phyloP scores from a whole-genome alignment of 1,284 basidiomycete genomes.

The Athelia psychrophila region DNA sequence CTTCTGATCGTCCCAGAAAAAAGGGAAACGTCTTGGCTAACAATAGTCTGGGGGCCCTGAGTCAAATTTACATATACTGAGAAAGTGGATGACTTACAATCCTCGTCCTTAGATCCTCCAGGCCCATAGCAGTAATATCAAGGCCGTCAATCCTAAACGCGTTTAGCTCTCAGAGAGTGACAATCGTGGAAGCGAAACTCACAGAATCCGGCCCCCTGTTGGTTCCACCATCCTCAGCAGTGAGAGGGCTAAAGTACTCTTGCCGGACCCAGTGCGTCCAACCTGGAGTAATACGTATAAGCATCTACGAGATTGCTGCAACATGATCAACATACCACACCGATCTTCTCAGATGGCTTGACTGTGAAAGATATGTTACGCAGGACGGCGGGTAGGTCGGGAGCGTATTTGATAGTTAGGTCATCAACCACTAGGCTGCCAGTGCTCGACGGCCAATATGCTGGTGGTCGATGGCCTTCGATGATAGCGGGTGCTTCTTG shows the following conservation, averaged over 20 bases:
- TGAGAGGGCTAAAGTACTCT: slow-evolving; percentile 74
- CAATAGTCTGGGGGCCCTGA: slow-evolving; percentile 53
- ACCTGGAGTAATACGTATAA: slow-evolving; percentile 35
- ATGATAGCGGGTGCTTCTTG: slow-evolving; percentile 77
- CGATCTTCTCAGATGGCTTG: slow-evolving; percentile 75
- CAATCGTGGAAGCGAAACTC: slow-evolving; percentile 15
- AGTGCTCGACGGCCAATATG: slow-evolving; percentile 73
- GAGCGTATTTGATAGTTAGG: slow-evolving; percentile 71
- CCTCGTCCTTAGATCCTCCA: slow-evolving; percentile 75
- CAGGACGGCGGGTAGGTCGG: slow-evolving; percentile 71
- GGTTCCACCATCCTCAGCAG: slow-evolving; percentile 83
- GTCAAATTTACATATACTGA: neutral
- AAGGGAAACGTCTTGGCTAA: slow-evolving; percentile 81
- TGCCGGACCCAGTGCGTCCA: slow-evolving; percentile 67
- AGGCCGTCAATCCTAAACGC: slow-evolving; percentile 70
- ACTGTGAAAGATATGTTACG: slow-evolving; percentile 69
- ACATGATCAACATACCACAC: slow-evolving; percentile 43
- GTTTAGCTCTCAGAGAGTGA: slow-evolving; percentile 4
- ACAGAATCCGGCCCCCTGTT: slow-evolving; percentile 67
- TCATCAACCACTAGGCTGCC: slow-evolving; percentile 59
- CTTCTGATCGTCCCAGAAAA: slow-evolving; percentile 84
- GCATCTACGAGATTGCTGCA: neutral
- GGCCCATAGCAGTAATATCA: slow-evolving; percentile 77
- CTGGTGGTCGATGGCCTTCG: slow-evolving; percentile 55
- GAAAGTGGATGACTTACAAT: slow-evolving; percentile 36